Evolutionary conservation across 2,329 filamentous ascomycete species (phyloP).

Genomic region (Metarhizium sp.): DNA sequence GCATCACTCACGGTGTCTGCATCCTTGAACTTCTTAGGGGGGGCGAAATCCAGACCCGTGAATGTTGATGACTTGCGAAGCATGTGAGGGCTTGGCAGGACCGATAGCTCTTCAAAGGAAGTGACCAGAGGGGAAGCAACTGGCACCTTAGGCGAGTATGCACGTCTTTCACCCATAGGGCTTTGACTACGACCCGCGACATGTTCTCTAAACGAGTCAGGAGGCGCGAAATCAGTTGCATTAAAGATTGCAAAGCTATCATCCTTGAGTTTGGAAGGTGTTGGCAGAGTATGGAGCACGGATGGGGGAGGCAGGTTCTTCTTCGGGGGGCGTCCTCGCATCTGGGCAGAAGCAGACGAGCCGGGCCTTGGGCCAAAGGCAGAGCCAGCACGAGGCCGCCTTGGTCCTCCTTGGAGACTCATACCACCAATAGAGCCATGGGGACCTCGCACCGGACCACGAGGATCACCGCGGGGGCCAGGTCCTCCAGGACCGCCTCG

Average conservation of each 20-base stretch:
- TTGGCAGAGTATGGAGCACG: slow-evolving; percentile 68
- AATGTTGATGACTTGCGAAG: slow-evolving; percentile 72
- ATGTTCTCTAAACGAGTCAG: slow-evolving; percentile 54
- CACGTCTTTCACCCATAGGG: slow-evolving; percentile 52
- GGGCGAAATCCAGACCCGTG: slow-evolving; percentile 71
- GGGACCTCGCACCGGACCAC: slow-evolving; percentile 27
- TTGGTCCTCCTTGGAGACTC: slow-evolving; percentile 33
- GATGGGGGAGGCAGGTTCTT: slow-evolving; percentile 58
- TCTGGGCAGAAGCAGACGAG: slow-evolving; percentile 51
- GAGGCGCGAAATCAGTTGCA: slow-evolving; percentile 81
- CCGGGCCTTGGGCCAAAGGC: slow-evolving; percentile 35
- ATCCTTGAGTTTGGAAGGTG: slow-evolving; percentile 74
- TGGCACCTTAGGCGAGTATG: slow-evolving; percentile 66
- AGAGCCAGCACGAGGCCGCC: slow-evolving; percentile 46
- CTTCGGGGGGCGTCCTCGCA: slow-evolving; percentile 31
- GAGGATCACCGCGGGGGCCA: slow-evolving; percentile 15
- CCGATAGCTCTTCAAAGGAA: slow-evolving; percentile 76
- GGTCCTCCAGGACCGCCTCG: slow-evolving; percentile 24
- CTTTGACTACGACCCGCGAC: slow-evolving; percentile 60
- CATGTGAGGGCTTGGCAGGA: slow-evolving; percentile 78
- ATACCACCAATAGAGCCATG: slow-evolving; percentile 42
- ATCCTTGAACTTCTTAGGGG: slow-evolving; percentile 64
- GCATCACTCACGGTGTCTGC: slow-evolving; percentile 52
- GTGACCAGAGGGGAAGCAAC: slow-evolving; percentile 71
- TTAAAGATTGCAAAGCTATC: slow-evolving; percentile 62